These are phyloP conservation scores for Arxiozyma heterogenica DNA, from an alignment of 1,139 yeast genomes.

Conservation along the genomic window DNA sequence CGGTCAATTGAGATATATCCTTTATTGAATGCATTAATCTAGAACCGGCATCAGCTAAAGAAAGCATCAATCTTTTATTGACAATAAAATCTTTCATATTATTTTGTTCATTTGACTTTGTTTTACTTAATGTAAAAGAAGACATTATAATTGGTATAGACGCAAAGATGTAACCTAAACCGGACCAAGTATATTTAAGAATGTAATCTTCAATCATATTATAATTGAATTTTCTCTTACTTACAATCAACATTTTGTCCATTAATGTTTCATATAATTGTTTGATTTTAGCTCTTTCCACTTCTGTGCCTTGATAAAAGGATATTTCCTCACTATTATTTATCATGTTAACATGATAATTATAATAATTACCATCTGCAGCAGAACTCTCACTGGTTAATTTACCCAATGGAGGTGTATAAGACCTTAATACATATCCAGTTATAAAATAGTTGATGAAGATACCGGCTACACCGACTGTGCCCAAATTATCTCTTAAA, in stretches of 20 bases:
- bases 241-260: conserved; percentile 38
- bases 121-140: conserved; percentile 32
- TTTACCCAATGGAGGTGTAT: conserved; percentile 83
- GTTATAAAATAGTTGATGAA: conserved; percentile 73
- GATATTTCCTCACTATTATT: conserved; percentile 91
- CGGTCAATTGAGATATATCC: conserved; percentile 85
- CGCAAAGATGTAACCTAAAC: conserved; percentile 83
- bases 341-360: conserved; percentile 75
- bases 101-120: conserved; percentile 33
- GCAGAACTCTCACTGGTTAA: conserved; percentile 64
- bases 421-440: conserved; percentile 61
- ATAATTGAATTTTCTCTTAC: conserved; percentile 45
- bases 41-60: conserved; percentile 95
- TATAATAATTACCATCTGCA: conserved; percentile 83
- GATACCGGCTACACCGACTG: conserved; percentile 74
- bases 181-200: conserved; percentile 89
- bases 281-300: conserved; percentile 62
- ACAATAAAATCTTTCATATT: conserved; percentile 85
- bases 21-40: conserved; percentile 90
- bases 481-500: conserved; percentile 76
- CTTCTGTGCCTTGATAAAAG: conserved; percentile 81
- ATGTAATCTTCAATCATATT: conserved; percentile 78
- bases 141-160: conserved; percentile 70
- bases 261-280: conserved; percentile 53
- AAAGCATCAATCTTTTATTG: conserved; percentile 80